These are phyloP conservation scores for Hydnomerulius pinastri DNA, from an alignment of 768 basidiomycete species.

Conservation along the genomic window DNA sequence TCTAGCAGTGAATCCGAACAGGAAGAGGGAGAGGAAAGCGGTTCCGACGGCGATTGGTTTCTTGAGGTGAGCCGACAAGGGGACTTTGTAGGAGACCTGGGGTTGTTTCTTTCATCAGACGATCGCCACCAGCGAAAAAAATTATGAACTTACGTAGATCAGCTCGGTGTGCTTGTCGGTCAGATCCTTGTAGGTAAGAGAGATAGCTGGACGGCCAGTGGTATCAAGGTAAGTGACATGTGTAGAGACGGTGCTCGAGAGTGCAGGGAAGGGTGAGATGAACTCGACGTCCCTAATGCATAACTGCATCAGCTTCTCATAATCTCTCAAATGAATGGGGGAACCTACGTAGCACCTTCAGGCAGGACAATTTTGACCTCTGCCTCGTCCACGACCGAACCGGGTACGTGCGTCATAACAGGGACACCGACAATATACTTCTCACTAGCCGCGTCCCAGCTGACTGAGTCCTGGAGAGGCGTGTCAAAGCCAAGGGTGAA, in stretches of 20 bases:
- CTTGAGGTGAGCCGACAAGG: slow-evolving; percentile 76
- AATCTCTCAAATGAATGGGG: slow-evolving; percentile 11
- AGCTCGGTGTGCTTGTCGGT: slow-evolving; percentile 78
- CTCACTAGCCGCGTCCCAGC: slow-evolving; percentile 61
- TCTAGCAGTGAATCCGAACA: slow-evolving; percentile 44
- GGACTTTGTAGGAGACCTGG: slow-evolving; percentile 88
- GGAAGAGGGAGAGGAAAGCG: slow-evolving; percentile 70
- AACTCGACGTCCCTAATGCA: slow-evolving; percentile 76
- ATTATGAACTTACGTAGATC: slow-evolving; percentile 71
- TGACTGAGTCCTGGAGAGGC: slow-evolving; percentile 72
- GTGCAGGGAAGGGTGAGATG: slow-evolving; percentile 74
- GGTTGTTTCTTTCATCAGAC: slow-evolving; percentile 9
- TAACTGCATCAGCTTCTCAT: slow-evolving; percentile 8
- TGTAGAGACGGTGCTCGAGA: slow-evolving; percentile 58
- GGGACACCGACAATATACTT: slow-evolving; percentile 80
- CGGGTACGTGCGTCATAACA: slow-evolving; percentile 79
- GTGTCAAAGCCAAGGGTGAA: slow-evolving; percentile 95
- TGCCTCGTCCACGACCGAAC: slow-evolving; percentile 78
- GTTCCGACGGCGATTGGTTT: slow-evolving; percentile 81
- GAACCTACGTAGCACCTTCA: slow-evolving; percentile 89
- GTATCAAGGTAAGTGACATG: slow-evolving; percentile 93
- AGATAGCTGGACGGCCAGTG: slow-evolving; percentile 78
- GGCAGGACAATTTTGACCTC: slow-evolving; percentile 83
- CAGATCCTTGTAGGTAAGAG: slow-evolving; percentile 69
- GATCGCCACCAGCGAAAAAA: slow-evolving; percentile 1